Base-by-base conservation (phyloP, 108 stramenopile species). In the Skeletonema grethae region DNA sequence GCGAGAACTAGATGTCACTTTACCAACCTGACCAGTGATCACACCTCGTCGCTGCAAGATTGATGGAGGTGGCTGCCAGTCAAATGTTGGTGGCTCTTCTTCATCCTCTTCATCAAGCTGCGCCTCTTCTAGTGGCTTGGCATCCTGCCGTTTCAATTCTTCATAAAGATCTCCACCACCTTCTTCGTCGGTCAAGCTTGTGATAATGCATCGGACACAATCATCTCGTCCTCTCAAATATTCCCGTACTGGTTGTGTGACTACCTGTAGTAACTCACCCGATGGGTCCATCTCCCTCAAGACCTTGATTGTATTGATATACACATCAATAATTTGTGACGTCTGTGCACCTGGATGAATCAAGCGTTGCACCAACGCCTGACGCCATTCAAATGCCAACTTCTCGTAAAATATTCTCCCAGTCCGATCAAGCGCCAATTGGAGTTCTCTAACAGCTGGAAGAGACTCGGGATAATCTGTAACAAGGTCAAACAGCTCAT, bases 341-440 rank as follows among this genome's bases (percentile, higher is more conserved):
- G 98, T 98, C 61, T 91, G 90, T 2, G 97, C 98, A 32, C 98
- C 98, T 1, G 95, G 92, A 86, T 99, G 98, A 29, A 96, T 78
- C 66, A 99, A 74, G n/a, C 98, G 82, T 13, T 82, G 70, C 18
- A 82, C 61, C 63, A 98, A 75, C n/a, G 79, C 79, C 15, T 65
- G 48, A 29, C 78, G 67, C 56, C 90, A 87, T 24, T 85, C 79
- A 3, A 65, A 11, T 8, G 77, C 85, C 32, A 95, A 45, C 18
- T 73, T 65, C 3, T 53, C 58, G 41, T 80, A 78, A 30, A 55
- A 61, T 28, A 80, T 22, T 20, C 75, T 28, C 41, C 73, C 70
- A 5, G 89, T 89, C 7, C 67, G 50, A 31, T 87, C 83, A 12
- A 92, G 65, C 0, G 90, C 86, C 65, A 63, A 50, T n/a, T 76